Conservation (phyloP, 1,284 basidiomycete species). For the Kwoniella shivajii region DNA sequence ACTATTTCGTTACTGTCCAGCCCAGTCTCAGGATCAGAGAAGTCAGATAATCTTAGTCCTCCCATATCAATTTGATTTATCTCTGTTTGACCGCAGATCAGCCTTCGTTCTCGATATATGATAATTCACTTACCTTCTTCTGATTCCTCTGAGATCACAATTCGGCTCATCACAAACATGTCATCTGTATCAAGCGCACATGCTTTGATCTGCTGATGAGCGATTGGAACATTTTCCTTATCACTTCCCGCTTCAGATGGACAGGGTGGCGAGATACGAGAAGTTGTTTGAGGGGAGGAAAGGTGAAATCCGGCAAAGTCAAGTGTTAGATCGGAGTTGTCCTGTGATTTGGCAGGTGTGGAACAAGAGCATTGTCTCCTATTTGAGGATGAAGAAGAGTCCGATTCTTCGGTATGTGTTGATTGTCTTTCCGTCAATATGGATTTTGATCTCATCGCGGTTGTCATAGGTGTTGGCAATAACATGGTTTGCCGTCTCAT, state of each 20-base stretch:
- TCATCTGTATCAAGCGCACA: background rate
- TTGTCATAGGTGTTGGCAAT: slow-evolving; percentile 1
- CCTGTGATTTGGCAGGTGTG: background rate
- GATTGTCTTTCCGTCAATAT: background rate
- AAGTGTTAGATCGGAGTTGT: slow-evolving; percentile 8
- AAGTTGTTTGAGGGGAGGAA: background rate
- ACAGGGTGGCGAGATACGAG: background rate
- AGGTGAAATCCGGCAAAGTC: slow-evolving; percentile 6
- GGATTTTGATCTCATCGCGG: background rate
- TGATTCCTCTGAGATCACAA: background rate
- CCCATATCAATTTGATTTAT: slow-evolving; percentile 40
- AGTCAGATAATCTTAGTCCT: slow-evolving; percentile 38
- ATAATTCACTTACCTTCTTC: slow-evolving; percentile 19
- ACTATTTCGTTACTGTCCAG: slow-evolving; percentile 7
- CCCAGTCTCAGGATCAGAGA: slow-evolving; percentile 40
- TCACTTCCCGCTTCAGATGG: slow-evolving; percentile 33
- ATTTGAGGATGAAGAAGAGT: background rate
- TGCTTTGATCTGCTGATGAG: background rate
- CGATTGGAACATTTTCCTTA: slow-evolving; percentile 43
- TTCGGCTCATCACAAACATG: slow-evolving; percentile 4
- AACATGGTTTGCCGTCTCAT: slow-evolving; percentile 17
- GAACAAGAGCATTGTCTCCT: background rate
- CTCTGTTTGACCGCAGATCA: background rate
- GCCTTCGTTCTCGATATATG: slow-evolving; percentile 3
- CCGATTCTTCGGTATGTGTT: slow-evolving; percentile 4